Conservation (phyloP, 1,139 yeast genomes). For the Yamadazyma membranifaciens region DNA sequence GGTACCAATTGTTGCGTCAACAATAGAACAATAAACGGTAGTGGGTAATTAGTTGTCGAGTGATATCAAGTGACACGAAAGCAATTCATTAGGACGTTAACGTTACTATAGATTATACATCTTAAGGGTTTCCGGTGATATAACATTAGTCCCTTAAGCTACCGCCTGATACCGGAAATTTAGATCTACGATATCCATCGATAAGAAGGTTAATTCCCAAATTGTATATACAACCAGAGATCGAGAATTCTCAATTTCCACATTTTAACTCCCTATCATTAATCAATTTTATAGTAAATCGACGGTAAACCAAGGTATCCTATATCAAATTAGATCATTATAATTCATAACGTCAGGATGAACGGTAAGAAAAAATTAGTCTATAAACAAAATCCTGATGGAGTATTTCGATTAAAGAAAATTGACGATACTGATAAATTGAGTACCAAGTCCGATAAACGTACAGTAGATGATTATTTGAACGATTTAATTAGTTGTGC, state of each 20-base stretch:
- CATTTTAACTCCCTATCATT: too few species aligned
- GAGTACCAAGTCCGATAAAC: conserved; percentile 17
- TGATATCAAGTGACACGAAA: too few species aligned
- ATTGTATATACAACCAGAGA: too few species aligned
- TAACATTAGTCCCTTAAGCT: too few species aligned
- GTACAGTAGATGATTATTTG: conserved; percentile 26
- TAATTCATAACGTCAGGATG: background rate
- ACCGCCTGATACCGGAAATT: too few species aligned
- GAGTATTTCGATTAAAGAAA: conserved; percentile 40
- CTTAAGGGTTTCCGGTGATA: too few species aligned
- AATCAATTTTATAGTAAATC: conserved; percentile 1
- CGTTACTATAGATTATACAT: background rate
- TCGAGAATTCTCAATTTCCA: too few species aligned
- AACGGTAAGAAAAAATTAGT: conserved; percentile 27
- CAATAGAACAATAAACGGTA: background rate
- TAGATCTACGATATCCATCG: background rate
- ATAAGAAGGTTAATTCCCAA: too few species aligned
- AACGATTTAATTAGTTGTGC: conserved; percentile 32
- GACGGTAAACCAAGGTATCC: too few species aligned
- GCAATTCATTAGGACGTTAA: background rate
- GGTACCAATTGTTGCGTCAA: background rate
- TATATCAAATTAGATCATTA: too few species aligned
- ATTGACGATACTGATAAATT: conserved; percentile 18
- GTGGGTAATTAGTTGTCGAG: too few species aligned
- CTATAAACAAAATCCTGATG: conserved; percentile 43